These are phyloP conservation scores for Fomitopsis palustris DNA, from an alignment of 1,284 basidiomycete species.

Conservation along the genomic window DNA sequence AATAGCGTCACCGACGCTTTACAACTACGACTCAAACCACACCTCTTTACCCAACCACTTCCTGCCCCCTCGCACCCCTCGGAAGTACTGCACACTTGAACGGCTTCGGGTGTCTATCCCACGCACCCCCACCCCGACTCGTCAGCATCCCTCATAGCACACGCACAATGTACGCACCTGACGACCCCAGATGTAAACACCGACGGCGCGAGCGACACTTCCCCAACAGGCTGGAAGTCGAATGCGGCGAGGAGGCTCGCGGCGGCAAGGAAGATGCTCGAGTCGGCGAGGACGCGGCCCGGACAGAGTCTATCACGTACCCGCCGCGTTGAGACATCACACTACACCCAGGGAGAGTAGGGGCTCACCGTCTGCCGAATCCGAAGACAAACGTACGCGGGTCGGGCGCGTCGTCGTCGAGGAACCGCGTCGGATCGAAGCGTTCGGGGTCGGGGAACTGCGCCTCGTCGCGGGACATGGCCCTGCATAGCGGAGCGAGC, in stretches of 20 bases:
- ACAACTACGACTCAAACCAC: too few relatives aligned
- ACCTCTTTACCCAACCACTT: too few relatives aligned
- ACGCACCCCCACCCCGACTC: too few relatives aligned
- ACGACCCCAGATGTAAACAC: neutral
- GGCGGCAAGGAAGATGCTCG: constrained; percentile 2
- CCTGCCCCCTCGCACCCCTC: too few relatives aligned
- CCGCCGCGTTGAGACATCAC: neutral
- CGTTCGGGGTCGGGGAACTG: constrained; percentile 16
- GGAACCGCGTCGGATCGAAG: constrained; percentile 22
- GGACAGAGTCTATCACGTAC: constrained; percentile 18
- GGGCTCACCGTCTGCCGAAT: constrained; percentile 20
- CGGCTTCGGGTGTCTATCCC: too few relatives aligned
- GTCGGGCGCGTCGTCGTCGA: constrained; percentile 10
- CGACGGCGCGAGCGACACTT: neutral
- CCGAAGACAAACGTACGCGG: constrained; percentile 22
- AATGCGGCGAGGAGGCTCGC: constrained; percentile 3
- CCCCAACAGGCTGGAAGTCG: neutral
- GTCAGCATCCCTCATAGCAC: too few relatives aligned
- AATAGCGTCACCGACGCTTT: too few relatives aligned
- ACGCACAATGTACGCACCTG: too few relatives aligned
- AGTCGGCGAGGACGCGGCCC: constrained; percentile 15
- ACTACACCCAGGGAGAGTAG: neutral
- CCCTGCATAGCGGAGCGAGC: constrained; percentile 11
- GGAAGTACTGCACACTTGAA: too few relatives aligned
- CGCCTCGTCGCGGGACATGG: constrained; percentile 19